Base-by-base conservation (phyloP, 768 basidiomycete species). In the Boletellus sp. region DNA sequence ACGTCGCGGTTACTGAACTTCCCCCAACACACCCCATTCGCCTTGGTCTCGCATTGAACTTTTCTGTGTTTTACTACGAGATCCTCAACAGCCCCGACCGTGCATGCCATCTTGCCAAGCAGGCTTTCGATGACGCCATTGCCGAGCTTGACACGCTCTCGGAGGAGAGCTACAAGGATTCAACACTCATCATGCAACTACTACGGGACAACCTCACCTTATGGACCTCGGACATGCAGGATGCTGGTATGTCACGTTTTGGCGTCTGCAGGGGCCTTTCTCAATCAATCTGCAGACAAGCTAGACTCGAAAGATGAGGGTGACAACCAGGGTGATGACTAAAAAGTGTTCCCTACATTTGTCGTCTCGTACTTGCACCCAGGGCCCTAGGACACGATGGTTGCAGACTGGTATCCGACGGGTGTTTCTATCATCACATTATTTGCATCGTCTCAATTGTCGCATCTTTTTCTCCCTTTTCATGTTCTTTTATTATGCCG, bases 61-160 rank as follows among this genome's bases (percentile, higher is more conserved):
- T 97, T 84, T 96, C 93, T 47, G 94, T 98, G 43, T 97, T 98
- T 82, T 97, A 97, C 83, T 96, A 96, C 77, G 94, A 97, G 74
- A 96, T 97, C 70, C 85, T 96, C 72, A 96, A 96, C 84, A 90
- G 88, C 73, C 94, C 95, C 60, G 94, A 96, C 74, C 91, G 93
- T 72, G 95, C 95, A 45, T 96, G 94, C 78, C 91, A 94, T 68
- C 88, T 97, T 59, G 94, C 94, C 70, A 98, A 98, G 78, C 93
- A 96, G 73, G 94, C 95, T 8, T 98, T 98, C 72, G 94, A 97
- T 57, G 94, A 97, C 70, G 95, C 95, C 40, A 97, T 98, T 69
- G 94, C 94, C 59, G 94, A 98, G 76, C 91, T 97, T 65, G 94
- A 98, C 78, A 97, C 94, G 20, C 84, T 98, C 48, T 94, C 90